Base-by-base conservation (phyloP, 345 rosid genomes). In the Mercurialis annua region DNA sequence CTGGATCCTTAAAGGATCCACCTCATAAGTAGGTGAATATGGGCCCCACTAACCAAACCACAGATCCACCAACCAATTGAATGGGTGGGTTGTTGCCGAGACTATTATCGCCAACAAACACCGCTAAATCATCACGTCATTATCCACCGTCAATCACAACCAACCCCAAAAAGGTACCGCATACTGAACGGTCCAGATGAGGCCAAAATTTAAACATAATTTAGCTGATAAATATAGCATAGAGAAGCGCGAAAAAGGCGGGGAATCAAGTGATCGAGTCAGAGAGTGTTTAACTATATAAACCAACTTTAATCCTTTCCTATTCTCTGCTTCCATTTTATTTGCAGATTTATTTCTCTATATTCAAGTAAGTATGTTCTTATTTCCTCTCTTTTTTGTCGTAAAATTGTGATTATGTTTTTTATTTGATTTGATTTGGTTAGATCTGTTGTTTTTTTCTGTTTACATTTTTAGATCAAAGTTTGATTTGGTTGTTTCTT, bases 231-330 rank as follows among this genome's bases (percentile, higher is more conserved):
- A 51, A 63, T 30, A 40, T 30, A 40, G 38, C 33, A 54, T 17
- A 12, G 17, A 14, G 11, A 40, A 40, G 44, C 44, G 31, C 27
- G 27, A 34, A 53, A 53, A 43, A 3, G 27, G 63, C 59, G 67
- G 55, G 68, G 42, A 17, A 62, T 34, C 56, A 42, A 43, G 42
- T 2, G 68, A 64, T 24, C 75, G 70, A 38, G 65, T 71, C 70
- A 48, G 20, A 29, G 44, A 66, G 12, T 64, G 36, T 56, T 4
- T 33, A 47, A 4, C 16, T 55, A 47, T 33, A 34, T 18, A 53
- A 20, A 17, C 16, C 17, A 17, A 36, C 26, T 43, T 50, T 20
- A 5, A 48, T 60, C 67, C 7, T 31, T 27, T 17, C 48, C 7
- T 11, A 18, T 34, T 11, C 42, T 16, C 14, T 16, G 21, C 26